A percentile compares a stretch with the other conserved stretches of the same genome.
phyloP scores from a whole-genome alignment of 768 basidiomycete species.

The Tulasnella sp. region DNA sequence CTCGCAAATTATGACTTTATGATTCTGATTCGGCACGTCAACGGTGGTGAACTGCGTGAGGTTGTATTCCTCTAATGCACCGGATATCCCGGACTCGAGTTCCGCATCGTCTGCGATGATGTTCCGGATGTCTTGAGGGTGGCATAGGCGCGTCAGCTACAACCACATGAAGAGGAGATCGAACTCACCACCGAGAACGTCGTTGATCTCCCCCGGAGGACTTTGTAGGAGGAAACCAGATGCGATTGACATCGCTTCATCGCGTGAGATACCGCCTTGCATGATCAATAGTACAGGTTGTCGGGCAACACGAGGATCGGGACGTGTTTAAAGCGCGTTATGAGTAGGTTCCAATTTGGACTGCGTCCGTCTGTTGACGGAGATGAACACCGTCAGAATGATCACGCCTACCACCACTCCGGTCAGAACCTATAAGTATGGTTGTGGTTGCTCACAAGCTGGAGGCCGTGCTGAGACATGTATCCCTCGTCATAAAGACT shows the following conservation, averaged over 20 bases:
- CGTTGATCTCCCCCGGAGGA: conserved; percentile 93
- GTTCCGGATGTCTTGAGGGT: conserved; percentile 63
- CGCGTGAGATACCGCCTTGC: no score
- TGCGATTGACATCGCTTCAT: conserved; percentile 29
- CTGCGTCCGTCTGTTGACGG: no score
- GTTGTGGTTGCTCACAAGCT: no score
- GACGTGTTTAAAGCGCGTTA: no score
- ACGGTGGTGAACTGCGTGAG: conserved; percentile 76
- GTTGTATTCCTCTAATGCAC: conserved; percentile 75
- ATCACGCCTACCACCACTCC: no score
- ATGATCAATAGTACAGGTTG: no score
- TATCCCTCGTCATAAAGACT: no score
- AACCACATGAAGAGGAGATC: not conserved
- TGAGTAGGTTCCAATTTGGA: no score
- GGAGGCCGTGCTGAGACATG: no score
- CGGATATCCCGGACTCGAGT: conserved; percentile 65
- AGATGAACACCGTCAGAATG: no score
- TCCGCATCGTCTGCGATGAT: conserved; percentile 78
- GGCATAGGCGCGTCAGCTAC: not conserved
- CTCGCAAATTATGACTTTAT: conserved; percentile 78
- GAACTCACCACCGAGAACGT: conserved; percentile 70
- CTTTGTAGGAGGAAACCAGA: conserved; percentile 75
- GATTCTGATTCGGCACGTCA: conserved; percentile 61
- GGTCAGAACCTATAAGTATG: no score
- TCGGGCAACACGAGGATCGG: no score